A percentile compares a stretch with the other conserved stretches of the same genome.
These are phyloP conservation scores for Diaporthe citrichinensis DNA, from an alignment of 2,329 filamentous ascomycete species.

Conservation along the genomic window DNA sequence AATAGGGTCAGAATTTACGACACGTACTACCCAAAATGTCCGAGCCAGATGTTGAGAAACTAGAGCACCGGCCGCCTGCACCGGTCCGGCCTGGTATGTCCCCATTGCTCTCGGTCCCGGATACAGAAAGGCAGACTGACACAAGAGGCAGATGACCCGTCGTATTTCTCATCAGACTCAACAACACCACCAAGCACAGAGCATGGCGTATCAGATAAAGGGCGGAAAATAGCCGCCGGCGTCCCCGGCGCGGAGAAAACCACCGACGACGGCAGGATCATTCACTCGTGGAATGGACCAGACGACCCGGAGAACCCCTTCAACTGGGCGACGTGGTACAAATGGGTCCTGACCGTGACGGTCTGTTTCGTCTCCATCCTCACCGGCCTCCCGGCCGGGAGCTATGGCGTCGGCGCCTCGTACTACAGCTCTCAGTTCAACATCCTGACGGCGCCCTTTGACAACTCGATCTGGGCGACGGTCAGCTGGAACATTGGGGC, in stretches of 20 bases:
- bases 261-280: slow-evolving; percentile 53
- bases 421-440: slow-evolving; percentile 33
- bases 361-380: slow-evolving; percentile 38
- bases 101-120: neutral
- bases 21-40: slow-evolving; percentile 11
- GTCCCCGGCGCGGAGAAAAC: slow-evolving; percentile 33
- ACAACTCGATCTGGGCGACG: slow-evolving; percentile 41
- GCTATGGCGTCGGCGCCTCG: slow-evolving; percentile 34
- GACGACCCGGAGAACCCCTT: slow-evolving; percentile 64
- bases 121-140: neutral
- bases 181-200: neutral
- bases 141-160: neutral
- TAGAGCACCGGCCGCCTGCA: slow-evolving; percentile 30
- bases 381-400: slow-evolving; percentile 35
- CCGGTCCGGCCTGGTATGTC: slow-evolving; percentile 20
- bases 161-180: slow-evolving; percentile 19
- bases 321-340: slow-evolving; percentile 65
- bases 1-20: neutral
- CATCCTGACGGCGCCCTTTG: slow-evolving; percentile 34
- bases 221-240: neutral
- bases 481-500: slow-evolving; percentile 41
- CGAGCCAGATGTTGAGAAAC: slow-evolving; percentile 27
- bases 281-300: slow-evolving; percentile 63
- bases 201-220: slow-evolving; percentile 11
- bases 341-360: slow-evolving; percentile 51